phyloP scores from a whole-genome alignment of 108 stramenopile species.

The Bacterosira constricta region DNA sequence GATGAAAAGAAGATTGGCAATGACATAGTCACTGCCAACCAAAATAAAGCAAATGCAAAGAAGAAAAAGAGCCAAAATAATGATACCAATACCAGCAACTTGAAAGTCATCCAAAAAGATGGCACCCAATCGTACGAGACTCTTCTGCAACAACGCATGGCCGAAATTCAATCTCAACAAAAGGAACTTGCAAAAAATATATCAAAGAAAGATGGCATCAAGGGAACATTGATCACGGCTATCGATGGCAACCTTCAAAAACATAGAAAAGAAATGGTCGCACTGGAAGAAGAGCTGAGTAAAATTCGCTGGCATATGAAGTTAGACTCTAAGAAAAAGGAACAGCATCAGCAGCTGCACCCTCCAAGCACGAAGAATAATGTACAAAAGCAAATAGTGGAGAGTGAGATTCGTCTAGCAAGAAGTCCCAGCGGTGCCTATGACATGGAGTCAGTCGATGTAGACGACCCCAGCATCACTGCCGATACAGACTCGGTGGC shows the following conservation, averaged over 20 bases:
- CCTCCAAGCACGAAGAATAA: neutral
- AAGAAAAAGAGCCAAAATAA: neutral
- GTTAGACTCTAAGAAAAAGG: slow-evolving; percentile 2
- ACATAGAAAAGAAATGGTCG: slow-evolving; percentile 6
- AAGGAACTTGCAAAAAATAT: slow-evolving; percentile 10
- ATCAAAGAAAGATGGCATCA: slow-evolving; percentile 37
- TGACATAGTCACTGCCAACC: neutral
- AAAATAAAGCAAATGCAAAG: neutral
- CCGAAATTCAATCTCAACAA: slow-evolving; percentile 27
- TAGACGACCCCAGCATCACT: slow-evolving; percentile 36
- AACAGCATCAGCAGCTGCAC: neutral
- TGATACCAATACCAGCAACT: neutral
- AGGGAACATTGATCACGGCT: slow-evolving; percentile 35
- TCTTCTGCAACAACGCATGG: slow-evolving; percentile 26
- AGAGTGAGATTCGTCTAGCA: too few species aligned
- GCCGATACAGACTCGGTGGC: slow-evolving; percentile 29
- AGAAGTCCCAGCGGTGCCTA: slow-evolving; percentile 6
- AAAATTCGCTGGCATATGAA: slow-evolving; percentile 31
- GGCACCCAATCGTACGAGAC: slow-evolving; percentile 8
- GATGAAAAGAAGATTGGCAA: neutral
- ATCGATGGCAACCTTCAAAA: slow-evolving; percentile 41
- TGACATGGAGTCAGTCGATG: slow-evolving; percentile 23
- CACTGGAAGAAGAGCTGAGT: slow-evolving; percentile 24
- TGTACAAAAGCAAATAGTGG: too few species aligned
- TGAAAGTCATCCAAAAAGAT: neutral